Evolutionary conservation across 164 flowering plant genomes (phyloP).

Genomic region (Protea cynaroides): DNA sequence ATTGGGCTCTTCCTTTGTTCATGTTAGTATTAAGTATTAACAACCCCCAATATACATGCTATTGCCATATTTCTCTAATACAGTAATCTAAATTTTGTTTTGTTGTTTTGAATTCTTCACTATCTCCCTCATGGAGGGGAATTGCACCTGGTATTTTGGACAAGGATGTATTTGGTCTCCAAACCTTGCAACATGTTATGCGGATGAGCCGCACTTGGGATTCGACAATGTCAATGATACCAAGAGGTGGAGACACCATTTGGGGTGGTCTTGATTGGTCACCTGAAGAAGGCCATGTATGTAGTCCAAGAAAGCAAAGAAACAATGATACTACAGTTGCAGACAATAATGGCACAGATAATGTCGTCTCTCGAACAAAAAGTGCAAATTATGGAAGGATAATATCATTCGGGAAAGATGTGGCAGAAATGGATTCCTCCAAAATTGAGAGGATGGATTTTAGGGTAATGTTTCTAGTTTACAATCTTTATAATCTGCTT

Average conservation of each 20-base stretch:
- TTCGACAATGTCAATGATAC: conserved; percentile 97
- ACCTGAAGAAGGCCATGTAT: conserved; percentile 66
- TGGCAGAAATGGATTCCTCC: conserved; percentile 53
- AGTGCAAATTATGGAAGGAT: conserved; percentile 66
- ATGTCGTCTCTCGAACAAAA: conserved; percentile 16
- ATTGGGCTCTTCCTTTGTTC: no score
- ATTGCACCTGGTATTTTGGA: conserved; percentile 83
- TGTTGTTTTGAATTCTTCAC: not conserved
- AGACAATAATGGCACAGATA: conserved; percentile 15
- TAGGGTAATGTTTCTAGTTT: conserved; percentile 37
- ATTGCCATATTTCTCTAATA: no score
- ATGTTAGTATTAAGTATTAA: no score
- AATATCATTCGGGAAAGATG: conserved; percentile 78
- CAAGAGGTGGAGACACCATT: conserved; percentile 87
- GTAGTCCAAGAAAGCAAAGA: conserved; percentile 34
- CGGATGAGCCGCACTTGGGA: conserved; percentile 95
- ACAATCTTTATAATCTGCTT: conserved; percentile 1
- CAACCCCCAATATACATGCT: no score
- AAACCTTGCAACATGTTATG: conserved; percentile 82
- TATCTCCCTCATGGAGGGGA: conserved; percentile 47
- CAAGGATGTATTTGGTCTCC: conserved; percentile 61
- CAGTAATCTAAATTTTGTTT: no score
- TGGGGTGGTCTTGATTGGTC: conserved; percentile 98
- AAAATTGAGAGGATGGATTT: conserved; percentile 65
- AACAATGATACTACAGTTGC: conserved; percentile 28